Evolutionary conservation across 2,329 filamentous ascomycete genomes (phyloP).

Genomic region (Clarireedia monteithiana): DNA sequence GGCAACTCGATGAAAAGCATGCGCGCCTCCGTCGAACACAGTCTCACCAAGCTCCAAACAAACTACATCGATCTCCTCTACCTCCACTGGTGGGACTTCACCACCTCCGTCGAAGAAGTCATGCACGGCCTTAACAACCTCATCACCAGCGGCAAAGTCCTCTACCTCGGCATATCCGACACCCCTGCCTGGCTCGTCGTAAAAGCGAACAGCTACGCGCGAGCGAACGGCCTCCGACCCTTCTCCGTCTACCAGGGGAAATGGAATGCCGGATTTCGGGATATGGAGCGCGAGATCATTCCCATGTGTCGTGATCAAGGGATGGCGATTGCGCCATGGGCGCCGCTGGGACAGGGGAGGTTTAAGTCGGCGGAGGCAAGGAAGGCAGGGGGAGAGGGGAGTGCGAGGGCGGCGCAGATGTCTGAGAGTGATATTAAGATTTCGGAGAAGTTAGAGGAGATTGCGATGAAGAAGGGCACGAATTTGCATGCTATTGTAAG

Average conservation of each 20-base stretch:
- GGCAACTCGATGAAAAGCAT: slow-evolving; percentile 59
- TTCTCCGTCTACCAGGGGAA: slow-evolving; percentile 64
- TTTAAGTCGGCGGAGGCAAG: slow-evolving; percentile 36
- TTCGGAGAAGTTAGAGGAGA: slow-evolving; percentile 39
- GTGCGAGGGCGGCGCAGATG: slow-evolving; percentile 23
- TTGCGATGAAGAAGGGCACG: slow-evolving; percentile 48
- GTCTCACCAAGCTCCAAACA: slow-evolving; percentile 54
- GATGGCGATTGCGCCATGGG: slow-evolving; percentile 52
- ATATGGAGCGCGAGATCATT: slow-evolving; percentile 55
- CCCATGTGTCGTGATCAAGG: slow-evolving; percentile 50
- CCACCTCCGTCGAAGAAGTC: slow-evolving; percentile 55
- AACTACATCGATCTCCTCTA: slow-evolving; percentile 62
- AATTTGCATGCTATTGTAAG: too few species aligned
- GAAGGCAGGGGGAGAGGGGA: slow-evolving; percentile 30
- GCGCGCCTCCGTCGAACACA: slow-evolving; percentile 45
- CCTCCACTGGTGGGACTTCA: slow-evolving; percentile 62
- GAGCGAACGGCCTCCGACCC: slow-evolving; percentile 57
- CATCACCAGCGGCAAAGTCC: slow-evolving; percentile 52
- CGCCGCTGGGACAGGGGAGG: slow-evolving; percentile 40
- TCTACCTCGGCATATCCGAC: slow-evolving; percentile 63
- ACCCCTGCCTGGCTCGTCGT: slow-evolving; percentile 63
- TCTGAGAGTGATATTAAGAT: slow-evolving; percentile 43
- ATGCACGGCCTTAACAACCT: slow-evolving; percentile 61
- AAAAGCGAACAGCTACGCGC: slow-evolving; percentile 61
- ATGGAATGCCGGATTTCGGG: slow-evolving; percentile 55